Base-by-base conservation (phyloP, 2,329 filamentous ascomycete species). In the Didymella pinodella region DNA sequence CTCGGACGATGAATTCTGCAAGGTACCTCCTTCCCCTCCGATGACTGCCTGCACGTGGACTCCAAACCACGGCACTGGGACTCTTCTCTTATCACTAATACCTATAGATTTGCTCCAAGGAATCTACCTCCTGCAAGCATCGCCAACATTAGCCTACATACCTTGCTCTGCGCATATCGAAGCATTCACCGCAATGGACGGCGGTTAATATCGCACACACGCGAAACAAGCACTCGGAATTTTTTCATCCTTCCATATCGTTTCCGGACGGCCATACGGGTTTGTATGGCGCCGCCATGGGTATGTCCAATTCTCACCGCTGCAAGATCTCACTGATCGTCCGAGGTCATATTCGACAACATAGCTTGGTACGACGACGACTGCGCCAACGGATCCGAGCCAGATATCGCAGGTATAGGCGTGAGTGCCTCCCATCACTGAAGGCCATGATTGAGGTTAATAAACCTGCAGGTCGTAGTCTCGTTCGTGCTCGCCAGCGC, bases 361-460 rank as follows among this genome's bases (percentile, higher is more conserved):
- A 54, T 61, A 28, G 63, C 62, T 5, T 55, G 57, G 22, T 66
- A 67, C 41, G 51, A 52, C 32, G 70, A 71, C 10, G 38, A 67
- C 20, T 72, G 71, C 43, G 52, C 48, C 22, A 63, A 64, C 40
- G 64, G 66, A 45, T 68, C 68, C 16, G 72, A 75, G 18, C 67
- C 71, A 36, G 71, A 73, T 52, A 74, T 74, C 43, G 70, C 69
- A 50, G 67, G 71, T 14, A 57, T 74, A 20, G 71, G 71, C 12
- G 69, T 75, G 58, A 47, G 55, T 34, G n/a, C 12, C 29, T 31
- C 29, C 10, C 8, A 3, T 11, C 7, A 4, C 29, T 1, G 22
- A 22, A 31, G 10, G 29, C 29, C 29, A 11, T 31, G 29, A 16
- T 16, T 7, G 32, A n/a, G 3, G 4, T 34, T 34, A n/a, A 16